Conservation (phyloP, 108 stramenopile species). For the Skeletonema marinoi region DNA sequence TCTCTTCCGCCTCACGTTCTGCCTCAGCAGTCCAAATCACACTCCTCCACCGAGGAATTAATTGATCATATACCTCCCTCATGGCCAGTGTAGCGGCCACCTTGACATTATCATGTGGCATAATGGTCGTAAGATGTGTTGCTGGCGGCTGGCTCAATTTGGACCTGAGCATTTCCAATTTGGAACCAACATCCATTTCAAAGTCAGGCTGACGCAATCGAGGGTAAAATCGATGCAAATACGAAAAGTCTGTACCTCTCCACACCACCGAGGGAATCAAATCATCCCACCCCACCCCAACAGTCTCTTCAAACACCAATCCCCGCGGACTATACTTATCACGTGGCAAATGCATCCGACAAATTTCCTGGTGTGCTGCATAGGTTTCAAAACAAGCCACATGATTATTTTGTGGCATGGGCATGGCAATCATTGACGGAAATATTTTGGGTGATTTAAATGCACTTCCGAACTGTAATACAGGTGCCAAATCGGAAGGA, state of each 20-base stretch:
- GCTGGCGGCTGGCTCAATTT: no score
- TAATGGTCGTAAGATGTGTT: neutral
- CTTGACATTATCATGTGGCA: neutral
- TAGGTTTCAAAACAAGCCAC: constrained; percentile 20
- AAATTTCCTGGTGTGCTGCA: constrained; percentile 5
- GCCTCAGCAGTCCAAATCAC: constrained; percentile 33
- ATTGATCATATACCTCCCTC: constrained; percentile 12
- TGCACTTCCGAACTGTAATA: constrained; percentile 29
- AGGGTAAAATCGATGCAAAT: neutral
- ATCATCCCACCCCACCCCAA: constrained; percentile 9
- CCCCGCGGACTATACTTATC: neutral
- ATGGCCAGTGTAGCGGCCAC: constrained; percentile 19
- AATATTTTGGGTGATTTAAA: constrained; percentile 10
- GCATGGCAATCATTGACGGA: constrained; percentile 33
- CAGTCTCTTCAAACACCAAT: constrained; percentile 17
- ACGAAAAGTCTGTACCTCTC: constrained; percentile 28
- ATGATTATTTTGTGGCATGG: constrained; percentile 31
- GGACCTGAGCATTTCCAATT: neutral
- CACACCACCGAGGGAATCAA: constrained; percentile 38
- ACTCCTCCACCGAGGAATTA: constrained; percentile 32
- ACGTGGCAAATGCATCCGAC: constrained; percentile 11
- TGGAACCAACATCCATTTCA: constrained; percentile 3
- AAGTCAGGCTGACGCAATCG: constrained; percentile 17
- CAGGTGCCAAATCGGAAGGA: constrained; percentile 11
- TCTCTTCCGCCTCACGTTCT: constrained; percentile 22